These are phyloP conservation scores for Penicillium sp. DNA, from an alignment of 2,329 filamentous ascomycete genomes.

Conservation along the genomic window DNA sequence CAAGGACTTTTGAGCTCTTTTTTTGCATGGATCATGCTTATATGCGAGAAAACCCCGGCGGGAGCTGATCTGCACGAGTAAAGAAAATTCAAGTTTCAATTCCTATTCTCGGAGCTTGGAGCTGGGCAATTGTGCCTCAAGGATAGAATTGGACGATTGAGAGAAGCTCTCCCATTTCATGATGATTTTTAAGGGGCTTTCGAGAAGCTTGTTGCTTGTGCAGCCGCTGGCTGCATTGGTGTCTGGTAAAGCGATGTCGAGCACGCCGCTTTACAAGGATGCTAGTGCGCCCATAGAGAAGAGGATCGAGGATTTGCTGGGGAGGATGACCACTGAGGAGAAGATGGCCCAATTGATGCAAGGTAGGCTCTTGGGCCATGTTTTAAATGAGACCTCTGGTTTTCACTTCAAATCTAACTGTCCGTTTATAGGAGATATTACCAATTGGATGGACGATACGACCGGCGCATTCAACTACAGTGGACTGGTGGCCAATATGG, in stretches of 20 bases:
- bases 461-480: conserved; percentile 67
- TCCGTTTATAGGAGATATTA: conserved; percentile 58
- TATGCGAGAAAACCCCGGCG: not conserved
- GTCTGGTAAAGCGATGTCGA: conserved; percentile 14
- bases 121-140: not conserved
- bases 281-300: conserved; percentile 62
- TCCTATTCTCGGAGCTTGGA: not conserved
- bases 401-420: not conserved
- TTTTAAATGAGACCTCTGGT: not conserved
- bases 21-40: not conserved
- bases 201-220: conserved; percentile 28
- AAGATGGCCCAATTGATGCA: conserved; percentile 70
- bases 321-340: conserved; percentile 72
- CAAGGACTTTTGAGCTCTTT: not conserved
- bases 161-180: not conserved
- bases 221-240: conserved; percentile 23
- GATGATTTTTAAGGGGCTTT: conserved; percentile 20
- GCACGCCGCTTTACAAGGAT: conserved; percentile 58
- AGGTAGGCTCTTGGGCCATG: conserved; percentile 30
- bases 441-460: conserved; percentile 72
- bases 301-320: conserved; percentile 66
- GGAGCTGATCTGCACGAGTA: not conserved
- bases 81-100: not conserved
- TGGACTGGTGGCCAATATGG: conserved; percentile 67
- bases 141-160: not conserved